These are phyloP conservation scores for Fagopyrum homotropicum DNA, from an alignment of 148 eudicot genomes.

Conservation along the genomic window DNA sequence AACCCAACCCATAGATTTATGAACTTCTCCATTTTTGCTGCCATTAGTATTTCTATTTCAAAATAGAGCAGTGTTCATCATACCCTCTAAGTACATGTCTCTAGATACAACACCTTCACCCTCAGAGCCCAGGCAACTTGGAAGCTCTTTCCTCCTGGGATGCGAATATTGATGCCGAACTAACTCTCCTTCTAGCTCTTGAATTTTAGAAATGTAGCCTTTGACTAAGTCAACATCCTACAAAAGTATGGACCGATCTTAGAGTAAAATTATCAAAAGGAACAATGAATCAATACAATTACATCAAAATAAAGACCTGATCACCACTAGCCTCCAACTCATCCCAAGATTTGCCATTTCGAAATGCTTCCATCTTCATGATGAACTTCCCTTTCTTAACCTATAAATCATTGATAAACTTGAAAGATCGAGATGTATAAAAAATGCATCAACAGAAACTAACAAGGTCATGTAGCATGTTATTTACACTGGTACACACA, in stretches of 20 bases:
- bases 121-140: constrained; percentile 41
- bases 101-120: constrained; percentile 51
- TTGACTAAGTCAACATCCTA: constrained; percentile 70
- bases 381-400: constrained; percentile 72
- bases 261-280: background rate
- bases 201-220: constrained; percentile 61
- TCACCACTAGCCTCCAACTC: constrained; percentile 51
- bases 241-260: background rate
- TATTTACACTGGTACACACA: constrained; percentile 15
- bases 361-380: constrained; percentile 65
- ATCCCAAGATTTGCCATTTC: constrained; percentile 75
- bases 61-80: background rate
- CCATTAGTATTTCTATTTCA: no score
- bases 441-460: no score
- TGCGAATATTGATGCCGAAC: constrained; percentile 37
- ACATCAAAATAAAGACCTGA: constrained; percentile 36
- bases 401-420: constrained; percentile 25
- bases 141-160: constrained; percentile 25
- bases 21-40: background rate
- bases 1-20: background rate
- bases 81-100: constrained; percentile 6
- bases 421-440: constrained; percentile 7
- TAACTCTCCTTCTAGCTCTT: constrained; percentile 71
- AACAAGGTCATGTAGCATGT: background rate
- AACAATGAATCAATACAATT: background rate